These are phyloP conservation scores for Plasmodium adleri DNA, from an alignment of 169 alveolate genomes.

Conservation along the genomic window DNA sequence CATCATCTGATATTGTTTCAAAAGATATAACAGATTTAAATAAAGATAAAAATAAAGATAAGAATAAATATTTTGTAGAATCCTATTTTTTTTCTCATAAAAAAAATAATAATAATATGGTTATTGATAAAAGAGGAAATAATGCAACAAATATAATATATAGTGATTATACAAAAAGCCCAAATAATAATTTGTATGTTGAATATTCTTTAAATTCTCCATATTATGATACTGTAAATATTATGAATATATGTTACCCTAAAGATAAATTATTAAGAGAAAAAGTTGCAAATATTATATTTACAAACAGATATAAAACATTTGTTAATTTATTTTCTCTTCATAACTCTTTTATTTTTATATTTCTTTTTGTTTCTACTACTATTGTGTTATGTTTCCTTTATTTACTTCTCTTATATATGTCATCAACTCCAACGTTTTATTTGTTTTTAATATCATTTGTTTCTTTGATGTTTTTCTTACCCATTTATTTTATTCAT, in stretches of 20 bases:
- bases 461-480: constrained; percentile 14
- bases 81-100: constrained; percentile 25
- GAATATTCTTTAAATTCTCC: constrained; percentile 65
- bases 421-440: constrained; percentile 11
- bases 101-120: background rate
- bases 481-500: constrained; percentile 48
- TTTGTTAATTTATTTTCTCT: constrained; percentile 68
- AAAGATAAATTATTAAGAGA: constrained; percentile 48
- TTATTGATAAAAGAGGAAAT: constrained; percentile 49
- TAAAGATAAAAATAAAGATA: constrained; percentile 18
- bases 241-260: constrained; percentile 67
- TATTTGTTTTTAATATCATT: constrained; percentile 24
- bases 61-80: constrained; percentile 22
- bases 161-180: constrained; percentile 64
- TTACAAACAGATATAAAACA: constrained; percentile 58
- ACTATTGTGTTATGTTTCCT: constrained; percentile 16
- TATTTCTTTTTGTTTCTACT: constrained; percentile 18
- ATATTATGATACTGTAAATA: constrained; percentile 50
- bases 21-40: background rate
- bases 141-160: constrained; percentile 52
- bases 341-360: constrained; percentile 20
- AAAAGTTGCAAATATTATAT: constrained; percentile 32
- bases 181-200: constrained; percentile 54
- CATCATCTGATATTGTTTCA: constrained; percentile 13
- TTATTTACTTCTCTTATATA: constrained; percentile 32